Conservation (phyloP, 2,329 filamentous ascomycete genomes). For the Alternaria atra region DNA sequence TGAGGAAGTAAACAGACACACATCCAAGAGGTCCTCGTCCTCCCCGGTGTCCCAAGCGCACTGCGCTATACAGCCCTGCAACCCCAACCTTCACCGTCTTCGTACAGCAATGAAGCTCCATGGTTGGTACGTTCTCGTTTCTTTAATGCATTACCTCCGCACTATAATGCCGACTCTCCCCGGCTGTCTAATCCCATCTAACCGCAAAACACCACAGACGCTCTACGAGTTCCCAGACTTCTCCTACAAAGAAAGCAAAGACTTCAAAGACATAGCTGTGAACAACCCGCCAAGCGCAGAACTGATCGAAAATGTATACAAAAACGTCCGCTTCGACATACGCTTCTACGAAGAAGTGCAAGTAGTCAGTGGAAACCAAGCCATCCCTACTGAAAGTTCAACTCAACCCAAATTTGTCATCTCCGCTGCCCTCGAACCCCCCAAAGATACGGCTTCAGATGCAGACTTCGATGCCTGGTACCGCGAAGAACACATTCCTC, state of each 20-base stretch:
- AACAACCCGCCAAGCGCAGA: slow-evolving; percentile 30
- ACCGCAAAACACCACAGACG: slow-evolving; percentile 10
- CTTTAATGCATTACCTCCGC: not conserved
- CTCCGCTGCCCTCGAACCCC: slow-evolving; percentile 18
- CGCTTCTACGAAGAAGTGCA: slow-evolving; percentile 34
- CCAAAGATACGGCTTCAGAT: not conserved
- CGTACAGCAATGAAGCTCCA: slow-evolving; percentile 19
- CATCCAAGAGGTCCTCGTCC: slow-evolving; percentile 31
- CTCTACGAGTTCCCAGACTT: slow-evolving; percentile 41
- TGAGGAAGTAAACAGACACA: slow-evolving; percentile 13
- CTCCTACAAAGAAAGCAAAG: slow-evolving; percentile 25
- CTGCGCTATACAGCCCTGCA: slow-evolving; percentile 33
- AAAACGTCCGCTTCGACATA: slow-evolving; percentile 38
- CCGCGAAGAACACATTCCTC: slow-evolving; percentile 26
- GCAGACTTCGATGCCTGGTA: slow-evolving; percentile 37
- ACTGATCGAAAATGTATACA: slow-evolving; percentile 34
- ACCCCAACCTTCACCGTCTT: slow-evolving; percentile 11
- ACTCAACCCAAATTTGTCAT: slow-evolving; percentile 24
- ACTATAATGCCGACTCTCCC: not conserved
- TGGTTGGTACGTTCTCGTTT: slow-evolving; percentile 28
- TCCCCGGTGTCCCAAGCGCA: slow-evolving; percentile 35
- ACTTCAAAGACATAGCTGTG: slow-evolving; percentile 35
- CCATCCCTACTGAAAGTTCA: not conserved
- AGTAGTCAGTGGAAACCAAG: not conserved
- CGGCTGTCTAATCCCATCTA: not conserved